phyloP scores from a whole-genome alignment of 352 stramenopile genomes.

The Phytopythium aichiense region DNA sequence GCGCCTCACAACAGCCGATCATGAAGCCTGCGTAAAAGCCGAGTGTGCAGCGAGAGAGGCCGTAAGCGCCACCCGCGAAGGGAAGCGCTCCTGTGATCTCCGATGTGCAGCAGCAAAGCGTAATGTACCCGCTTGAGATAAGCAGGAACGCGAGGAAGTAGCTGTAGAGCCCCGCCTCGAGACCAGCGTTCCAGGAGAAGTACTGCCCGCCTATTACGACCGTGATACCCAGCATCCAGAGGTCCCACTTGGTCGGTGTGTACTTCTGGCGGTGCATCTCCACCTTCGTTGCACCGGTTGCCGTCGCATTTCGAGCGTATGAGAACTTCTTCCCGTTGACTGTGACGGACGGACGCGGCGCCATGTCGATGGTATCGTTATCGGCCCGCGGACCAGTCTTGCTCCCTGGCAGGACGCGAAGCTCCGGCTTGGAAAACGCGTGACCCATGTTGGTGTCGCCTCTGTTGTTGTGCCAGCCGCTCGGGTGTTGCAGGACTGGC shows the following conservation, averaged over 20 bases:
- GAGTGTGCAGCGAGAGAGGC: slow-evolving; percentile 31
- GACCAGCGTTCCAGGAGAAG: slow-evolving; percentile 43
- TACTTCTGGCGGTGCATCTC: slow-evolving; percentile 7
- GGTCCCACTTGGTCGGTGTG: slow-evolving; percentile 25
- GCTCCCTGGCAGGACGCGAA: background rate
- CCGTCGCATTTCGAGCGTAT: background rate
- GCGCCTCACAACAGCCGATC: slow-evolving; percentile 45
- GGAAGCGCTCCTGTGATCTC: slow-evolving; percentile 42
- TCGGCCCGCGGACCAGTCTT: background rate
- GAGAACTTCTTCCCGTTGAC: background rate
- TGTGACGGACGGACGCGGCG: background rate
- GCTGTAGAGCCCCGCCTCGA: slow-evolving; percentile 34
- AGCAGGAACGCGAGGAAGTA: slow-evolving; percentile 36
- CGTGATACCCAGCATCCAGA: slow-evolving; percentile 48
- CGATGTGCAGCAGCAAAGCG: slow-evolving; percentile 34
- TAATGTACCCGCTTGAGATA: slow-evolving; percentile 32
- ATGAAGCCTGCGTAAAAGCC: slow-evolving; percentile 41
- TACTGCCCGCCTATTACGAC: slow-evolving; percentile 54
- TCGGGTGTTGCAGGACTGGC: background rate
- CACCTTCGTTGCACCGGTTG: background rate
- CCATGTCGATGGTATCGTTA: background rate
- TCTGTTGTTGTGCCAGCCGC: background rate
- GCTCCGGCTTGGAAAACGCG: slow-evolving; percentile 2
- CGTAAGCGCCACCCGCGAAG: slow-evolving; percentile 41
- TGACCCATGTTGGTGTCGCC: background rate